A percentile compares a stretch with the other conserved stretches of the same genome.
These are phyloP conservation scores for Saksenaea vasiformis DNA, from an alignment of 371 early-diverging fungal species.

Conservation along the genomic window DNA sequence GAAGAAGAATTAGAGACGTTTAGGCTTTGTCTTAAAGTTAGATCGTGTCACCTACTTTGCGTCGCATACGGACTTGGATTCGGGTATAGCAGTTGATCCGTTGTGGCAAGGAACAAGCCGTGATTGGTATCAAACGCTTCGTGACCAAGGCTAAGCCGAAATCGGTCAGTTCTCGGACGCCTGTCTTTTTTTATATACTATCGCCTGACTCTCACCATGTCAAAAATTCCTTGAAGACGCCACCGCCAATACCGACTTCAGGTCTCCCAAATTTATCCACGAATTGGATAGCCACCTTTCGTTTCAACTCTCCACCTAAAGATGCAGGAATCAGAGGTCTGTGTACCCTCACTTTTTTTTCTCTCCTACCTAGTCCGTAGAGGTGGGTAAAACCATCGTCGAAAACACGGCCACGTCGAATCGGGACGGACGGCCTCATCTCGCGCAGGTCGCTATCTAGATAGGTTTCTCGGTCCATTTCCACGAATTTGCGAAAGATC, in stretches of 20 bases:
- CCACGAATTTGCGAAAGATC: constrained; percentile 81
- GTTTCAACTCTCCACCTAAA: constrained; percentile 60
- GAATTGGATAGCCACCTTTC: constrained; percentile 83
- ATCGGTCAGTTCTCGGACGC: background rate
- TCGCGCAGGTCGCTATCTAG: background rate
- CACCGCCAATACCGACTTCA: constrained; percentile 96
- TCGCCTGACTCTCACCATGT: constrained; percentile 56
- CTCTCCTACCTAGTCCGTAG: constrained; percentile 52
- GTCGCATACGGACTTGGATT: constrained; percentile 66
- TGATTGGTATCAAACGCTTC: constrained; percentile 85
- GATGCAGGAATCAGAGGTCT: background rate
- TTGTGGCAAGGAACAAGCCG: constrained; percentile 78
- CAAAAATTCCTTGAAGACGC: constrained; percentile 80
- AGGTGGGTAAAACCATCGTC: constrained; percentile 85
- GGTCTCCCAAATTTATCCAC: constrained; percentile 80
- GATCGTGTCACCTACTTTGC: constrained; percentile 36
- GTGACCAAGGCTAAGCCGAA: constrained; percentile 53
- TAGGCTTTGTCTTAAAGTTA: background rate
- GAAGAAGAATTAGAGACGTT: no score
- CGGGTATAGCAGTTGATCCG: constrained; percentile 81
- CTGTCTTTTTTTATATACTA: background rate
- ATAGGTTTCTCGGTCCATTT: constrained; percentile 60
- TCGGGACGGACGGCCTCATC: constrained; percentile 37
- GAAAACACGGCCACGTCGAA: constrained; percentile 81
- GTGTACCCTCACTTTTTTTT: background rate